These are phyloP conservation scores for Aaosphaeria arxii DNA, from an alignment of 2,329 filamentous ascomycete species.

Conservation along the genomic window DNA sequence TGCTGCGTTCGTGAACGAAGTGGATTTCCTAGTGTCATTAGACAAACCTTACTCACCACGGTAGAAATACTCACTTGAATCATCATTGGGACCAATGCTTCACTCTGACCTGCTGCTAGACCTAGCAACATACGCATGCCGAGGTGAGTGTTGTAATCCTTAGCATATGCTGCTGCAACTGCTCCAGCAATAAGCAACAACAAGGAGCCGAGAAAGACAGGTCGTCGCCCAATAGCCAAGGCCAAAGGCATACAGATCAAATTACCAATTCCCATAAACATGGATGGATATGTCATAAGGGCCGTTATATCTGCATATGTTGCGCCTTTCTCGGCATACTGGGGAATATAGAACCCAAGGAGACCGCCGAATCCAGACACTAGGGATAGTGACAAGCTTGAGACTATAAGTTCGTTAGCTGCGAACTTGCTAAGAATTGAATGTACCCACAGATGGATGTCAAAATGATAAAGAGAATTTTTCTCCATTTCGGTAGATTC, in stretches of 20 bases:
- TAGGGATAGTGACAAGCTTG: no score
- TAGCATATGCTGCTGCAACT: constrained; percentile 10
- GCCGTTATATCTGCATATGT: constrained; percentile 38
- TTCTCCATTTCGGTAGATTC: no score
- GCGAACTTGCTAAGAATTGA: no score
- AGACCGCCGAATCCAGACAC: no score
- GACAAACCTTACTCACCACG: no score
- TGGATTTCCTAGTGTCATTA: no score
- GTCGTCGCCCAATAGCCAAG: constrained; percentile 16
- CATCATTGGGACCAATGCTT: constrained; percentile 44
- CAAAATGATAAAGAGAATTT: no score
- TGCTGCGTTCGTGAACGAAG: no score
- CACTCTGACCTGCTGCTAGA: constrained; percentile 42
- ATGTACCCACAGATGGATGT: no score
- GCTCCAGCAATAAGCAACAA: constrained; percentile 9
- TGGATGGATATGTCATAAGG: constrained; percentile 23
- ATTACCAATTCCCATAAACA: constrained; percentile 24
- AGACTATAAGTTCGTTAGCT: no score
- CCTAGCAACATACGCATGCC: constrained; percentile 38
- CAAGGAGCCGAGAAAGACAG: constrained; percentile 15
- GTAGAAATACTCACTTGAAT: constrained; percentile 11
- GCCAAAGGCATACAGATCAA: constrained; percentile 17
- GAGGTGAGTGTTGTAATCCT: constrained; percentile 31
- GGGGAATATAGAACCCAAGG: no score
- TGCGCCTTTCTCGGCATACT: constrained; percentile 19